These are phyloP conservation scores for Acanthamoeba triangularis DNA, from an alignment of 208 protist genomes.

Conservation along the genomic window DNA sequence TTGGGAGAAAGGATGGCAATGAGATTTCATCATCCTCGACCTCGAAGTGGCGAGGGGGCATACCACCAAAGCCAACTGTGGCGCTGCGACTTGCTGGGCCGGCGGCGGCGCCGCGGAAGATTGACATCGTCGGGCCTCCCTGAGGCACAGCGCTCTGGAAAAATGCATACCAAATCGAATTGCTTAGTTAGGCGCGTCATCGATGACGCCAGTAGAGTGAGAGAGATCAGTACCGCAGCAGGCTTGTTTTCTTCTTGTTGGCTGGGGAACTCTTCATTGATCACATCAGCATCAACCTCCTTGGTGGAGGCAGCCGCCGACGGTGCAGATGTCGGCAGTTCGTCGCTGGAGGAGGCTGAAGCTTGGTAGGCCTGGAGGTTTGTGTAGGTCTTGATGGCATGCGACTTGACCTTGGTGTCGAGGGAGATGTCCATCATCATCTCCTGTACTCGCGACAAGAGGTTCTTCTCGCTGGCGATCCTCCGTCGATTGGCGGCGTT, in stretches of 20 bases:
- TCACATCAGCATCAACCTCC: not conserved
- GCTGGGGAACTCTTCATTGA: constrained; percentile 8
- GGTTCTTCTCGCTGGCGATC: not conserved
- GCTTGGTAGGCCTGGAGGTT: constrained; percentile 9
- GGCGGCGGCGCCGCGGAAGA: not conserved
- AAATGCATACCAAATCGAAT: not conserved
- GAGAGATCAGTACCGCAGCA: not conserved
- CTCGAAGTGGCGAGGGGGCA: not conserved
- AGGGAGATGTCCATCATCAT: constrained; percentile 54
- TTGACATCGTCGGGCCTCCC: not conserved
- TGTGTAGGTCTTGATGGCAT: constrained; percentile 1
- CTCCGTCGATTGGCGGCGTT: constrained; percentile 22
- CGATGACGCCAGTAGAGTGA: too few relatives aligned
- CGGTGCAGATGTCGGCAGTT: not conserved
- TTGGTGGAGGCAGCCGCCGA: not conserved
- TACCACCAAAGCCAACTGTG: constrained; percentile 10
- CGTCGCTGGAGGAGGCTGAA: not conserved
- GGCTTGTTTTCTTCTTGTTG: not conserved
- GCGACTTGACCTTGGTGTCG: not conserved
- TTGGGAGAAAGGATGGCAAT: not conserved
- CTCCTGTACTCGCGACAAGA: not conserved
- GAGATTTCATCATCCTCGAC: not conserved
- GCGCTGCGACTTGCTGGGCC: not conserved
- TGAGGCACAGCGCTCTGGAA: not conserved
- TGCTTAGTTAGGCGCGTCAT: too few relatives aligned